Evolutionary conservation across 345 rosid species (phyloP), one percentile per base, ranked within the genome.

Genomic region (Lepidium sativum): DNA sequence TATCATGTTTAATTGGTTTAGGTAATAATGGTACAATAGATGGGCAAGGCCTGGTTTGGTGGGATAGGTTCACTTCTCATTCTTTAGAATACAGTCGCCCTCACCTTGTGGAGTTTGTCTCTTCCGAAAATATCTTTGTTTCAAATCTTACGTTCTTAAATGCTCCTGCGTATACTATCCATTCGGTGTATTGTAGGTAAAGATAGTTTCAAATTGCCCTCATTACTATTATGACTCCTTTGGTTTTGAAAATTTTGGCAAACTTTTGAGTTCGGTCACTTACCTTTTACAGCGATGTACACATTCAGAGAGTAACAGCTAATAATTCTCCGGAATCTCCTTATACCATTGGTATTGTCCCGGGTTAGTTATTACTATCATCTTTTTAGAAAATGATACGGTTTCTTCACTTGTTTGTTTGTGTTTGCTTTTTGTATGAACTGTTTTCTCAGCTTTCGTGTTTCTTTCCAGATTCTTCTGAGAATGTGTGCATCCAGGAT

Each of bases 11-110:
- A n/a, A n/a, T 5, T 15, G 35, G 31, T 20, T 21, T 50, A 87
- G 87, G 91, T 45, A 74, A 80, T 73, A 82, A 82, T 12, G 91
- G 95, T 53, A 83, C 83, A 6, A 78, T 85, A 15, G 86, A 87
- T 54, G 89, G 89, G 5, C 89, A 83, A 67, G 89, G 86, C 17
- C 74, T 70, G 5, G 58, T 78, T 13, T 87, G 91, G 95, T 87
- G 95, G 91, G 77, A 82, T 42, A 65, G 66, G 74, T 85, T 82
- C 70, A 69, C 64, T 33, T 54, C 74, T 23, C 57, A 58, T 11
- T 60, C 78, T 8, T 60, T 87, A 27, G 49, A 77, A 16, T 58
- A 66, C 2, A 82, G 88, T 47, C 61, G 87, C 13, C 88, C 91
- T 0, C 77, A 76, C 64, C 84, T 87, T 18, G 63, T 80, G 11